phyloP scores from a whole-genome alignment of 2,329 filamentous ascomycete species.

The Apiospora koreana region DNA sequence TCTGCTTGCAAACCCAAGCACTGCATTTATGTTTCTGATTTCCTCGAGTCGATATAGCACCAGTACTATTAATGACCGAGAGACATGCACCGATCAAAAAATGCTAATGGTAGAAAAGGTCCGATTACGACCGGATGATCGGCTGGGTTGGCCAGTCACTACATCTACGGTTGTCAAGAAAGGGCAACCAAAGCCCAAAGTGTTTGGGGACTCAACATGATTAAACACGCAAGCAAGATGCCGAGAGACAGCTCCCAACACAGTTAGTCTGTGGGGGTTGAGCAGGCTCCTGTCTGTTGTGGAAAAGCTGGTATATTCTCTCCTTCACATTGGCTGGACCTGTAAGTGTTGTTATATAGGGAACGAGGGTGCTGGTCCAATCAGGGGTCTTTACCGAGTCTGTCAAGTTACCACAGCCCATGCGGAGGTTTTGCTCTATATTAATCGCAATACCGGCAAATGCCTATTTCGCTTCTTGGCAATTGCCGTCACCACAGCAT shows the following conservation, averaged over 20 bases:
- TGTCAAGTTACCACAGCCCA: neutral
- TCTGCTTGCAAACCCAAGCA: neutral
- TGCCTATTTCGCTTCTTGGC: neutral
- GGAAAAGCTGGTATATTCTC: neutral
- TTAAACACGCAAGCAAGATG: neutral
- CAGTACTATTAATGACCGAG: neutral
- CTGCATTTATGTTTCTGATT: neutral
- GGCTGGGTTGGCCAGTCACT: neutral
- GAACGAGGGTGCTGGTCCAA: neutral
- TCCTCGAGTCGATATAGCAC: neutral
- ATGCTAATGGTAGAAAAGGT: neutral
- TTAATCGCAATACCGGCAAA: conserved; percentile 12
- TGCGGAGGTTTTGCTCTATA: conserved; percentile 7
- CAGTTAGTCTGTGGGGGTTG: neutral
- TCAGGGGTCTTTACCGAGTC: neutral
- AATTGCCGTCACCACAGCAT: neutral
- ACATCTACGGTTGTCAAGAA: neutral
- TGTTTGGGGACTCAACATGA: neutral
- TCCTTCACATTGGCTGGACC: neutral
- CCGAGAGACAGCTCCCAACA: neutral
- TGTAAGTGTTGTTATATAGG: neutral
- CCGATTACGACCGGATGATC: neutral
- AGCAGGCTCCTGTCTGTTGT: neutral
- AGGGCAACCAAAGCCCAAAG: neutral
- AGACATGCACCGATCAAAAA: neutral